A percentile compares a stretch with the other conserved stretches of the same genome.
Conservation (phyloP, 495 filamentous ascomycete genomes). For the Neurospora terricola region DNA sequence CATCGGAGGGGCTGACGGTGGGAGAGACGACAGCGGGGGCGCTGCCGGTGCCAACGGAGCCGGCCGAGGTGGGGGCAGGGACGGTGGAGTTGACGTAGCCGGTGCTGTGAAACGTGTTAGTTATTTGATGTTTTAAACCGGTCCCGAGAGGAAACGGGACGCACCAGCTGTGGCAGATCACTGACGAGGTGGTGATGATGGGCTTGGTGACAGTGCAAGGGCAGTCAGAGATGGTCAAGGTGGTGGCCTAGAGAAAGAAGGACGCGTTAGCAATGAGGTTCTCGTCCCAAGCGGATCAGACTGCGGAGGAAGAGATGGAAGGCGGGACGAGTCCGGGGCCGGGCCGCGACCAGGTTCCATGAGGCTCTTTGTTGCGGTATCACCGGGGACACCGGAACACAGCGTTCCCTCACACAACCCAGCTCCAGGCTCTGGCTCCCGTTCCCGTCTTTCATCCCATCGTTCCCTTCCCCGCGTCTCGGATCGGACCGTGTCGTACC, state of each 20-base stretch:
- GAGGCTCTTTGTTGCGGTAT: constrained; percentile 2
- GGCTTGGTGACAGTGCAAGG: constrained; percentile 70
- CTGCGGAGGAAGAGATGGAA: background rate
- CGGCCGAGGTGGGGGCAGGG: constrained; percentile 20
- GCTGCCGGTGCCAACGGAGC: constrained; percentile 24
- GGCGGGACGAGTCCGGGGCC: background rate
- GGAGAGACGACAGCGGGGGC: constrained; percentile 25
- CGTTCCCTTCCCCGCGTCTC: background rate
- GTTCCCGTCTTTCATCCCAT: background rate
- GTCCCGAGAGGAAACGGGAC: constrained; percentile 9
- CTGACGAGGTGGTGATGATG: constrained; percentile 49
- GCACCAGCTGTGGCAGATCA: constrained; percentile 60
- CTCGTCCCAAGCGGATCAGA: background rate
- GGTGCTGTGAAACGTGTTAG: constrained; percentile 16
- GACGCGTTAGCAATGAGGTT: background rate
- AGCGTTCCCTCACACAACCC: background rate
- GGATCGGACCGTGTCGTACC: constrained; percentile 23
- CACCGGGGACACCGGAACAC: background rate
- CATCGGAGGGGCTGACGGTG: constrained; percentile 12
- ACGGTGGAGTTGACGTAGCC: constrained; percentile 20
- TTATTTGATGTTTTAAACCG: constrained; percentile 23
- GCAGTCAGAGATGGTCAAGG: constrained; percentile 71
- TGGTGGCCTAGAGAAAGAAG: constrained; percentile 44
- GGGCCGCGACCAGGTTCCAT: background rate
- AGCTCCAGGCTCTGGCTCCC: background rate